A percentile compares a stretch with the other conserved stretches of the same genome.
These are phyloP conservation scores for Colletotrichum sp. DNA, from an alignment of 2,329 filamentous ascomycete genomes.

Conservation along the genomic window DNA sequence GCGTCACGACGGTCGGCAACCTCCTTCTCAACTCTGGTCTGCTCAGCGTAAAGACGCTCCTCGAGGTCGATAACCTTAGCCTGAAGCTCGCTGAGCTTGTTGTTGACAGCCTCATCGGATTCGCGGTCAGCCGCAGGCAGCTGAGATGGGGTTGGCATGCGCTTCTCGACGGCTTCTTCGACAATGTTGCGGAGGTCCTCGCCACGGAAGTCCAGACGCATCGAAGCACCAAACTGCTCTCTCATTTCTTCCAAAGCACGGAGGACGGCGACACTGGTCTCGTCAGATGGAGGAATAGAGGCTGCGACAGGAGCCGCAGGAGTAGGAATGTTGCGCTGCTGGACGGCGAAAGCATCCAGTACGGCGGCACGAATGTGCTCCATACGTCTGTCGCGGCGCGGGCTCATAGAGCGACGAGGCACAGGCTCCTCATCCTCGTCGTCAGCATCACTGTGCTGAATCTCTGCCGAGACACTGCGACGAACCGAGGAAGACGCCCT, in stretches of 20 bases:
- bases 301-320: slow-evolving; percentile 29
- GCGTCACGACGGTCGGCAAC: slow-evolving; percentile 52
- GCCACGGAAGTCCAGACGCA: slow-evolving; percentile 47
- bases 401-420: slow-evolving; percentile 74
- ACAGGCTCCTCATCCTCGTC: slow-evolving; percentile 83
- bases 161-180: slow-evolving; percentile 65
- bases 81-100: slow-evolving; percentile 64
- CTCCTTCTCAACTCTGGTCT: slow-evolving; percentile 55
- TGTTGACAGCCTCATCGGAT: slow-evolving; percentile 52
- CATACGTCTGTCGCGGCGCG: slow-evolving; percentile 76
- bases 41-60: slow-evolving; percentile 55
- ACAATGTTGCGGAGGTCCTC: slow-evolving; percentile 67
- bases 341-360: slow-evolving; percentile 72
- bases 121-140: background rate
- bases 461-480: slow-evolving; percentile 72
- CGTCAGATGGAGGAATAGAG: slow-evolving; percentile 28
- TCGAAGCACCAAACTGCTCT: slow-evolving; percentile 52
- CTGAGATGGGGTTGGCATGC: slow-evolving; percentile 54
- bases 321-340: slow-evolving; percentile 49
- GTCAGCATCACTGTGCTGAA: slow-evolving; percentile 87
- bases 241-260: slow-evolving; percentile 72
- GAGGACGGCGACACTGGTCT: slow-evolving; percentile 53
- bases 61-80: slow-evolving; percentile 65
- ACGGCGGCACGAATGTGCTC: slow-evolving; percentile 81
- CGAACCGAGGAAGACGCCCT: slow-evolving; percentile 58